phyloP scores from a whole-genome alignment of 345 rosid genomes.

The Raphanus sativus region DNA sequence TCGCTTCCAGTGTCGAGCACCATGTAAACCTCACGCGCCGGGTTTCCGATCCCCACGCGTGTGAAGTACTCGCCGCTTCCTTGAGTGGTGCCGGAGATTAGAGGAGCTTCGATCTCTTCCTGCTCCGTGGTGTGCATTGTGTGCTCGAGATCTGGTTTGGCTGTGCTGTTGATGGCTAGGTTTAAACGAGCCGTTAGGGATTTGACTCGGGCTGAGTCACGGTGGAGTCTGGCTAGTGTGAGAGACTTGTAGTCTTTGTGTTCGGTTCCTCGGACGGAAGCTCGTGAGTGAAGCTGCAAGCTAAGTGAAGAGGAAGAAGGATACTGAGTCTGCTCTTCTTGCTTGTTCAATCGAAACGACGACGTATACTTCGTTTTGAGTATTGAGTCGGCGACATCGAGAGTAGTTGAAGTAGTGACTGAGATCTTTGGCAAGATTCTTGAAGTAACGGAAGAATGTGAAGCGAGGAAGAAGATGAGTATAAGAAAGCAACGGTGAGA shows the following conservation, averaged over 20 bases:
- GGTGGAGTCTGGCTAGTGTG: constrained; percentile 57
- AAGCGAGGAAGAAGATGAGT: constrained; percentile 32
- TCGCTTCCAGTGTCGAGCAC: constrained; percentile 91
- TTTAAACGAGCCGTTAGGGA: constrained; percentile 54
- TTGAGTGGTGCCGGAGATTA: constrained; percentile 74
- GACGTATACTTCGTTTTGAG: constrained; percentile 31
- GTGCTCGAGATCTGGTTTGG: constrained; percentile 56
- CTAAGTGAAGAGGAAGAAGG: constrained; percentile 24
- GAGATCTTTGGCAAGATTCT: constrained; percentile 33
- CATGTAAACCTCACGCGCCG: constrained; percentile 66
- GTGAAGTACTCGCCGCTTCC: constrained; percentile 98
- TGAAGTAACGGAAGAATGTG: constrained; percentile 28
- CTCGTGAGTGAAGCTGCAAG: constrained; percentile 56
- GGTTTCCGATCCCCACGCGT: constrained; percentile 76
- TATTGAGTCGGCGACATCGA: constrained; percentile 51
- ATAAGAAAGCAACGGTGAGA: constrained; percentile 15
- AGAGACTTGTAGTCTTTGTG: constrained; percentile 65
- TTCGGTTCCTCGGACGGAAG: constrained; percentile 38
- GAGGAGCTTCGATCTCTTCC: constrained; percentile 48
- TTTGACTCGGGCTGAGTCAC: constrained; percentile 70
- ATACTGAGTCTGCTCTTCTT: constrained; percentile 26
- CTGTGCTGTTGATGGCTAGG: constrained; percentile 26
- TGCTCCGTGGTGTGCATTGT: constrained; percentile 21
- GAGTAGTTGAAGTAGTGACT: constrained; percentile 31
- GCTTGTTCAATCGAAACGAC: constrained; percentile 32